These are phyloP conservation scores for Breviolum minutum DNA, from an alignment of 73 alveolate species.

Conservation along the genomic window DNA sequence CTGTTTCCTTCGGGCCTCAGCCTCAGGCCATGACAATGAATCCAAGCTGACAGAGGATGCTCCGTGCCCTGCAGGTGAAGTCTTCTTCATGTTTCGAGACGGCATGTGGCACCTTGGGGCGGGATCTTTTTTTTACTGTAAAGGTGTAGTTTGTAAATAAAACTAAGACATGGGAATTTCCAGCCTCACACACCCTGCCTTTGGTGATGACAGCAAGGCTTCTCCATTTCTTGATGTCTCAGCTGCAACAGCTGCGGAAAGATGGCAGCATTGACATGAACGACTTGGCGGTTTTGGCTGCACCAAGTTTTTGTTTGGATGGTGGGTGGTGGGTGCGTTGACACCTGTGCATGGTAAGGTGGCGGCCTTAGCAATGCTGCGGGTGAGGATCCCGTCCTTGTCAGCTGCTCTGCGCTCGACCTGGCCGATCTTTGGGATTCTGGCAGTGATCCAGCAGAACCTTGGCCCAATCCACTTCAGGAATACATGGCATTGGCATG, in stretches of 20 bases:
- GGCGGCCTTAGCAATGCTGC: constrained; percentile 37
- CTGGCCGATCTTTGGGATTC: constrained; percentile 71
- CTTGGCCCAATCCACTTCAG: background rate
- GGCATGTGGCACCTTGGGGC: background rate
- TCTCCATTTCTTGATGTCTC: constrained; percentile 39
- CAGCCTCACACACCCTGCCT: background rate
- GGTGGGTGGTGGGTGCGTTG: background rate
- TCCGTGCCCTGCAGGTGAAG: constrained; percentile 60
- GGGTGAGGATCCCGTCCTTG: constrained; percentile 69
- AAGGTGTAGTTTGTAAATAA: background rate
- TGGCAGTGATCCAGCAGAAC: constrained; percentile 57
- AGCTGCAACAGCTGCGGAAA: constrained; percentile 37
- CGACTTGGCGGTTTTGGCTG: constrained; percentile 6
- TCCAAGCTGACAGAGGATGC: constrained; percentile 32
- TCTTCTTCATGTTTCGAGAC: constrained; percentile 10
- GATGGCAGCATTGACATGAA: constrained; percentile 49
- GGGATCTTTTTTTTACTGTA: background rate
- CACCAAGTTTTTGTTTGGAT: background rate
- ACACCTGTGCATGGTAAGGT: background rate
- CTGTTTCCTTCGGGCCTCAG: background rate
- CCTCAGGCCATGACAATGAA: constrained; percentile 29
- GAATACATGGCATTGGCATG: too few relatives aligned
- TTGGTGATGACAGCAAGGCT: background rate
- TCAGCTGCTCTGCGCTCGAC: constrained; percentile 52
- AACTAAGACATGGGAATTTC: background rate